phyloP scores from a whole-genome alignment of 306 rosid species.

The Parietaria judaica region DNA sequence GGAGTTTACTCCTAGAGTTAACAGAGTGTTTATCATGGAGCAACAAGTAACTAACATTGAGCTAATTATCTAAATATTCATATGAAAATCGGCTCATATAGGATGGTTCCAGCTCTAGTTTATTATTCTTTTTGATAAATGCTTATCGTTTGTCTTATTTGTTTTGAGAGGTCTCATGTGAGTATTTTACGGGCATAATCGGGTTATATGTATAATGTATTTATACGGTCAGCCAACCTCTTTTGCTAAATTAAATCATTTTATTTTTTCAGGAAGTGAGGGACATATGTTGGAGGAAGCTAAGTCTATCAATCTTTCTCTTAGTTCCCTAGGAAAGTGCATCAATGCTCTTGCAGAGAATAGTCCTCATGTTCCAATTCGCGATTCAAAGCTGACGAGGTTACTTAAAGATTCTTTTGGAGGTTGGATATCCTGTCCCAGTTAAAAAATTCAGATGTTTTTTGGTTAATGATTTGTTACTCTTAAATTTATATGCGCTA shows the following conservation, averaged over 20 bases:
- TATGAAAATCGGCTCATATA: not conserved
- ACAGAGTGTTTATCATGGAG: not conserved
- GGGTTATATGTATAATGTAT: not conserved
- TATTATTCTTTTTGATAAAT: not conserved
- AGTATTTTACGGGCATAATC: not conserved
- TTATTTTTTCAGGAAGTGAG: conserved; percentile 71
- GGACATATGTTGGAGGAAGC: conserved; percentile 96
- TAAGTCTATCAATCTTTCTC: conserved; percentile 88
- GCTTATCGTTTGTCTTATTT: not conserved
- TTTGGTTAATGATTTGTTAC: conserved; percentile 14
- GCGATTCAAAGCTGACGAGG: conserved; percentile 96
- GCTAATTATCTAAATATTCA: not conserved
- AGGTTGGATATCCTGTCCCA: conserved; percentile 38
- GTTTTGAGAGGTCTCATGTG: not conserved
- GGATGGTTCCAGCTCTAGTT: not conserved
- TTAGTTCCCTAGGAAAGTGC: conserved; percentile 92
- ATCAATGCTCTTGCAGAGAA: conserved; percentile 95
- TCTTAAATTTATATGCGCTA: not conserved
- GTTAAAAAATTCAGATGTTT: conserved; percentile 1
- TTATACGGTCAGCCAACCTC: conserved; percentile 6
- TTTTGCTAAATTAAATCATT: conserved; percentile 15
- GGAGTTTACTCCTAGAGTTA: not conserved
- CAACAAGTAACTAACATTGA: not conserved
- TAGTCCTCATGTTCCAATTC: conserved; percentile 84
- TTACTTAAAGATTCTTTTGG: conserved; percentile 96